These are phyloP conservation scores for Microcos paniculata DNA, from an alignment of 345 rosid genomes.

Conservation along the genomic window DNA sequence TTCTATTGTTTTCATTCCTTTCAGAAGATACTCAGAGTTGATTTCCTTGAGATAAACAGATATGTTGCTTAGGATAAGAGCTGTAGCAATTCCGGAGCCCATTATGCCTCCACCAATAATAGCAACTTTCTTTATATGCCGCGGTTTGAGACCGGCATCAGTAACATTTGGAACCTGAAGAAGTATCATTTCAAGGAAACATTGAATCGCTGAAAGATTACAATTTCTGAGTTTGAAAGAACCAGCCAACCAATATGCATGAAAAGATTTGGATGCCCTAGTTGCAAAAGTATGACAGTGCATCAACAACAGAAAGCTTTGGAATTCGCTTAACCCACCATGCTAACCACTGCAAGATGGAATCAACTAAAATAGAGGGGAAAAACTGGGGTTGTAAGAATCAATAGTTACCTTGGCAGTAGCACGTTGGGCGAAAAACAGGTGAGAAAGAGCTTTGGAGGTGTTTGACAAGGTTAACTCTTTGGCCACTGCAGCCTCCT, in stretches of 20 bases:
- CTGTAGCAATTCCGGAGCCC: constrained; percentile 96
- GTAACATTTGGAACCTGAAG: constrained; percentile 86
- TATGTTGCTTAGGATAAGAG: constrained; percentile 60
- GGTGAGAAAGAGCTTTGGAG: constrained; percentile 80
- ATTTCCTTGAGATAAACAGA: constrained; percentile 83
- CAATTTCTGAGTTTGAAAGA: not conserved
- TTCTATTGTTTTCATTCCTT: constrained; percentile 76
- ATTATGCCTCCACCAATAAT: constrained; percentile 96
- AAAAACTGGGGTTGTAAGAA: not conserved
- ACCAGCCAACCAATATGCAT: constrained; percentile 1
- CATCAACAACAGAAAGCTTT: not conserved
- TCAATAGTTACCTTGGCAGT: constrained; percentile 62
- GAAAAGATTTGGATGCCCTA: not conserved
- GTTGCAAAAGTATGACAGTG: not conserved
- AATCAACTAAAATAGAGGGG: not conserved
- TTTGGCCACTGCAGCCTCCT: constrained; percentile 83
- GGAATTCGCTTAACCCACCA: not conserved
- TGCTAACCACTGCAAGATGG: not conserved
- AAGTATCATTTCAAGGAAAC: constrained; percentile 14
- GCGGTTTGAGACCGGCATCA: constrained; percentile 80
- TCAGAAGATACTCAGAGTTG: constrained; percentile 75
- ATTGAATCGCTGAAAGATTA: not conserved
- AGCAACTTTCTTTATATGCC: constrained; percentile 76
- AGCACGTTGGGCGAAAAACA: constrained; percentile 82
- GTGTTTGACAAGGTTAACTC: constrained; percentile 67